These are phyloP conservation scores for Dichomitus squalens DNA, from an alignment of 1,284 basidiomycete species.

Conservation along the genomic window DNA sequence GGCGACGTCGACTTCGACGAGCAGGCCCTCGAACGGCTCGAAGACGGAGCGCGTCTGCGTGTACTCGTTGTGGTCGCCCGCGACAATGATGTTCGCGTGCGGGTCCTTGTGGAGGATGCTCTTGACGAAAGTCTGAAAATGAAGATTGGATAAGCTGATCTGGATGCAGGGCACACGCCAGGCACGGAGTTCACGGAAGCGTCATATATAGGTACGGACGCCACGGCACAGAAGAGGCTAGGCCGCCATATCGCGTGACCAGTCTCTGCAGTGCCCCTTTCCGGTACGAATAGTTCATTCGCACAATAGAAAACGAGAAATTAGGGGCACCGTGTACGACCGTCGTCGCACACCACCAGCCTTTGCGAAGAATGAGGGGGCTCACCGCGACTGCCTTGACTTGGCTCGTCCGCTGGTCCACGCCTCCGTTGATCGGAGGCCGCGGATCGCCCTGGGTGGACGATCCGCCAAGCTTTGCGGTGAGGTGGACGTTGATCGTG, in stretches of 20 bases:
- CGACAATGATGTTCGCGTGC: constrained; percentile 52
- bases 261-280: no score
- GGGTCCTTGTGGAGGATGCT: constrained; percentile 47
- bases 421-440: constrained; percentile 56
- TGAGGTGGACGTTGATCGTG: constrained; percentile 62
- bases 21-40: constrained; percentile 43
- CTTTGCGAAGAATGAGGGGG: constrained; percentile 25
- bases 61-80: constrained; percentile 69
- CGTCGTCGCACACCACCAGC: no score
- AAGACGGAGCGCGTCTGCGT: constrained; percentile 54
- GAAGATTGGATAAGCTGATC: neutral
- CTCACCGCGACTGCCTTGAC: constrained; percentile 48
- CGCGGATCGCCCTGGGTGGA: constrained; percentile 57
- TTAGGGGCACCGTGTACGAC: no score
- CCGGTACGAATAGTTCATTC: no score
- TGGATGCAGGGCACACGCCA: no score
- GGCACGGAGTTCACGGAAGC: no score
- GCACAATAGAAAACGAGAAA: no score
- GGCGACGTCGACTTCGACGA: constrained; percentile 54
- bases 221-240: no score
- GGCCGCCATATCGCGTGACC: no score
- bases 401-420: constrained; percentile 52
- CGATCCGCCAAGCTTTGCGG: constrained; percentile 56
- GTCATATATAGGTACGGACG: no score
- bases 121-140: constrained; percentile 55